Evolutionary conservation across 768 basidiomycete species (phyloP).

Genomic region (Aureoboletus auriporus): DNA sequence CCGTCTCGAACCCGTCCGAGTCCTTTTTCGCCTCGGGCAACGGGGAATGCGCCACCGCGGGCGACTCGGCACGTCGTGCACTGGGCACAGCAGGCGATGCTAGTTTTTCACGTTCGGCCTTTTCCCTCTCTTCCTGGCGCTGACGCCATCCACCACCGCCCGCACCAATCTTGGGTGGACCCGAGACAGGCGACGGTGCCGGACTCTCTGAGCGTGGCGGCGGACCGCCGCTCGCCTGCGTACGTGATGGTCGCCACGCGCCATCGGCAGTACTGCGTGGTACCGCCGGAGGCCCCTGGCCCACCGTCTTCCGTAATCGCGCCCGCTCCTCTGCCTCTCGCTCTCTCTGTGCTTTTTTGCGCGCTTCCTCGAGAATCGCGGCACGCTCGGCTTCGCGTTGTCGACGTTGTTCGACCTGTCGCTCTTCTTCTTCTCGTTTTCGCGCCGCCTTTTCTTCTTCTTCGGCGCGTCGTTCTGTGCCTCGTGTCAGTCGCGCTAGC

Average conservation of each 20-base stretch:
- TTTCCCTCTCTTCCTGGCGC: constrained; percentile 41
- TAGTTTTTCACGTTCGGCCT: constrained; percentile 22
- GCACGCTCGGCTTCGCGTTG: constrained; percentile 49
- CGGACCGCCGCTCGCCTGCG: constrained; percentile 26
- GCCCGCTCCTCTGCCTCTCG: constrained; percentile 61
- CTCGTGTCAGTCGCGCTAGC: constrained; percentile 1
- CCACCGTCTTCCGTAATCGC: constrained; percentile 21
- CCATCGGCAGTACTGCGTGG: constrained; percentile 17
- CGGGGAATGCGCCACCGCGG: constrained; percentile 18
- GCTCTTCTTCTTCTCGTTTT: constrained; percentile 64
- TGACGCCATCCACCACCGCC: constrained; percentile 57
- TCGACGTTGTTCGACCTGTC: constrained; percentile 44
- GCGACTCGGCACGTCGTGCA: constrained; percentile 16
- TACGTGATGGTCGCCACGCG: constrained; percentile 7
- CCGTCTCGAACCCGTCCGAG: constrained; percentile 71
- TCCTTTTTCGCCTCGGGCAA: constrained; percentile 46
- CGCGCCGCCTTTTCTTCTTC: constrained; percentile 53
- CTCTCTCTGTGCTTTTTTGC: constrained; percentile 59
- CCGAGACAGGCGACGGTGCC: constrained; percentile 31
- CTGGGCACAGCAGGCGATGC: no score
- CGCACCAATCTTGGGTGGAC: constrained; percentile 36
- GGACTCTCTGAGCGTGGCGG: constrained; percentile 57
- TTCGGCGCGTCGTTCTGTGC: constrained; percentile 49
- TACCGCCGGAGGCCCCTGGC: constrained; percentile 23
- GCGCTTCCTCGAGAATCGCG: constrained; percentile 50